Percentiles rank a stretch among this genome's conserved stretches.
phyloP scores from a whole-genome alignment of 2,329 filamentous ascomycete species.

The Fusarium avenaceum region DNA sequence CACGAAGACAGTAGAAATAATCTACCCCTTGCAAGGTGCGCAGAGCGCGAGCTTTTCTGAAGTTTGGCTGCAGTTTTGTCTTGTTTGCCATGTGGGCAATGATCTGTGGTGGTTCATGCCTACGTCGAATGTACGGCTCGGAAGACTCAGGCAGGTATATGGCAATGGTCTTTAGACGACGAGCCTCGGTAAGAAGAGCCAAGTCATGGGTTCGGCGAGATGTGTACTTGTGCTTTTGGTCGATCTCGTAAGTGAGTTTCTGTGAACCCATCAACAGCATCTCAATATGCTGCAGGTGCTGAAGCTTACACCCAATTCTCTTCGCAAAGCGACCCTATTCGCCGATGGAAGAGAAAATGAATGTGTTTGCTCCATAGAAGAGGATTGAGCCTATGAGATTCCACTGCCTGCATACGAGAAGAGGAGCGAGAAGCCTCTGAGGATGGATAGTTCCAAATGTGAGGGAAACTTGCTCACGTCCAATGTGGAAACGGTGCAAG shows the following conservation, averaged over 20 bases:
- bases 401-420: constrained; percentile 59
- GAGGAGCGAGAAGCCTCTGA: constrained; percentile 53
- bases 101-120: constrained; percentile 52
- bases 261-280: constrained; percentile 59
- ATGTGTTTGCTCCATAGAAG: constrained; percentile 65
- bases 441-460: constrained; percentile 52
- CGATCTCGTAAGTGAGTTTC: constrained; percentile 41
- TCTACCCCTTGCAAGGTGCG: constrained; percentile 61
- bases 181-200: constrained; percentile 53
- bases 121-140: constrained; percentile 51
- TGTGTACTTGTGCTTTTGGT: constrained; percentile 43
- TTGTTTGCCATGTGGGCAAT: constrained; percentile 44
- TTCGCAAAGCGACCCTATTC: constrained; percentile 63
- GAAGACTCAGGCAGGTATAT: constrained; percentile 58
- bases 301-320: constrained; percentile 58
- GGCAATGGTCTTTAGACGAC: constrained; percentile 57
- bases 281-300: constrained; percentile 62
- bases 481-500: constrained; percentile 59
- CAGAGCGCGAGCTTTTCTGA: constrained; percentile 54
- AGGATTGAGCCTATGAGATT: constrained; percentile 57
- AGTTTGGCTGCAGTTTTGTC: constrained; percentile 59
- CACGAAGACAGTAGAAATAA: constrained; percentile 60
- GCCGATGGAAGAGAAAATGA: constrained; percentile 67
- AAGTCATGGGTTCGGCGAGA: constrained; percentile 58
- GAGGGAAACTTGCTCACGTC: constrained; percentile 49